Evolutionary conservation across 345 rosid species (phyloP).

Genomic region (Alliaria petiolata): DNA sequence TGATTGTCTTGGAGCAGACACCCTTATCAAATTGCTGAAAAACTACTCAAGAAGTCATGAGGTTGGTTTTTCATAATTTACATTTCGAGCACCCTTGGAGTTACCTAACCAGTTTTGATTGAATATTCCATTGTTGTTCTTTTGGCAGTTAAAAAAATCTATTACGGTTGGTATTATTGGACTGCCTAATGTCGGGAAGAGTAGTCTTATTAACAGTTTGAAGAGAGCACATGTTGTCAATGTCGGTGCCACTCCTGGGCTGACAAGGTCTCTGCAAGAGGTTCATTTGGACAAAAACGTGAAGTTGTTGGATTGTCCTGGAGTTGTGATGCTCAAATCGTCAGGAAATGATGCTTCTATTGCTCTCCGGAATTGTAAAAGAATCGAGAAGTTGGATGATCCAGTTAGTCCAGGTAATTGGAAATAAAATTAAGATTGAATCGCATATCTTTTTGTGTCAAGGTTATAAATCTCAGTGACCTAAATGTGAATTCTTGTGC

Average conservation of each 20-base stretch:
- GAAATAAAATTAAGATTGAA: neutral
- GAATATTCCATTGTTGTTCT: neutral
- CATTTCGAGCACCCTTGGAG: neutral
- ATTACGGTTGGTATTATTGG: slow-evolving; percentile 93
- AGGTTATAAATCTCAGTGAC: neutral
- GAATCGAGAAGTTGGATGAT: slow-evolving; percentile 93
- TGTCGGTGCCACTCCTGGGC: slow-evolving; percentile 95
- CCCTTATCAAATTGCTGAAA: slow-evolving; percentile 82
- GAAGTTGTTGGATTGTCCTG: slow-evolving; percentile 92
- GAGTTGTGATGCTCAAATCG: slow-evolving; percentile 93
- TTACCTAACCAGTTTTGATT: neutral
- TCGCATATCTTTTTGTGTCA: neutral
- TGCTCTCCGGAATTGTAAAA: slow-evolving; percentile 92
- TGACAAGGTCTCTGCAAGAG: slow-evolving; percentile 93
- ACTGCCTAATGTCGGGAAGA: slow-evolving; percentile 96
- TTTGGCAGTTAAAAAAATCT: slow-evolving; percentile 79
- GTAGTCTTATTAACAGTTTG: slow-evolving; percentile 97
- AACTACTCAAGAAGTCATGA: slow-evolving; percentile 95
- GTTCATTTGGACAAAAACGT: slow-evolving; percentile 92
- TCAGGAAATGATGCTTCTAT: slow-evolving; percentile 59
- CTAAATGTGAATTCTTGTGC: slow-evolving; percentile 15
- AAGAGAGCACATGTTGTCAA: slow-evolving; percentile 88
- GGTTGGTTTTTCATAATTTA: slow-evolving; percentile 32
- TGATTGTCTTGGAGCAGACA: slow-evolving; percentile 97
- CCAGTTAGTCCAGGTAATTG: slow-evolving; percentile 84